Base-by-base conservation (phyloP, 441 rosid genomes). In the Erodium texanum region DNA sequence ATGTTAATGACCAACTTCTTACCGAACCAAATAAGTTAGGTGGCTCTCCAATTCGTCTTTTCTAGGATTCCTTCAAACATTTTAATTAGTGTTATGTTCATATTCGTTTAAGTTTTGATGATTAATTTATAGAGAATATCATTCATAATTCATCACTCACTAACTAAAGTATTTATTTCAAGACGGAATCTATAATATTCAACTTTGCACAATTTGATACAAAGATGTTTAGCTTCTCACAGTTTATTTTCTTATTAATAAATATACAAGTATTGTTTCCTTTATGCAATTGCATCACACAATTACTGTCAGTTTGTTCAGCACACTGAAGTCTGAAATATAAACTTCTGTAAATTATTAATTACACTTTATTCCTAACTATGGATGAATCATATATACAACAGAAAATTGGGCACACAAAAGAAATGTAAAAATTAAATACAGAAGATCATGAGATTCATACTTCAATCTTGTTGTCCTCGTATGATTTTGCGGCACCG, bases 401-500 rank as follows among this genome's bases (percentile, higher is more conserved):
- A 7, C 20, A 50, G 20, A 50, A 50, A 50, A 50, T 50, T 50
- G 58, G 58, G 20, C 20, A 16, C 15, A 15, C 15, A 50, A 50
- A 50, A 50, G 19, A 50, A 54, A 32, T 66, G 18, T 12, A 41
- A 8, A 5, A 1, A n/a, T n/a, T 24, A 3, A 23, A n/a, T 64
- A 45, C 24, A n/a, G 24, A 62, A 18, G 72, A 71, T 69, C 24
- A 50, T 56, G 62, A 7, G 41, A 34, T 34, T 34, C 76, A 72
- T 64, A 79, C 85, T 80, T 78, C 89, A 11, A 12, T 71, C 68
- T 82, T 79, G 56, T 74, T 86, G 19, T 78, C 81, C 70, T 82
- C 84, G 9, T 27, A 75, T 64, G 62, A 75, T 64, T 73, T 77
- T 69, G 90, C 70, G 73, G 27, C 87, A 24, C 93, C 90, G 73